Conservation (phyloP, 805 yeast genomes). For the Yamadazyma paraphyllophila region DNA sequence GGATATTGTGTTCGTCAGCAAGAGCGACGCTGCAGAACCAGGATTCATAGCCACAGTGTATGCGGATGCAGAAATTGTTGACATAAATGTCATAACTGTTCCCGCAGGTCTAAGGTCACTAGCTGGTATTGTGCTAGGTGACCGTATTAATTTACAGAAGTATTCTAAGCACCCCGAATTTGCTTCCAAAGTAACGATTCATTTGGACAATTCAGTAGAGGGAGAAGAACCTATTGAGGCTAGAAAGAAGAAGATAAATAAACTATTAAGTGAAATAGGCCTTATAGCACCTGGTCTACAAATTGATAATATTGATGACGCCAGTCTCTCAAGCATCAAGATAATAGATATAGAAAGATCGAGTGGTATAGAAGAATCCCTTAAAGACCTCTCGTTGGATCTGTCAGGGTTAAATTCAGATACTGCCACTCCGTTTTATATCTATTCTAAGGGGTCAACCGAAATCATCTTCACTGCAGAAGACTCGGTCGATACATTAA, state of each 20-base stretch:
- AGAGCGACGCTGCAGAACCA: conserved; percentile 39
- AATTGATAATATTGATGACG: conserved; percentile 4
- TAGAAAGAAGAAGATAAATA: conserved; percentile 28
- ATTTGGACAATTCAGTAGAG: background rate
- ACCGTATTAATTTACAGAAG: conserved; percentile 46
- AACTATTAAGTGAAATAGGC: conserved; percentile 53
- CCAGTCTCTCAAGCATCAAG: conserved; percentile 10
- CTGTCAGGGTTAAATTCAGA: conserved; percentile 12
- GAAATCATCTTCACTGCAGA: conserved; percentile 2
- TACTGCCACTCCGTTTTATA: conserved; percentile 37
- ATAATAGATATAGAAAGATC: conserved; percentile 28
- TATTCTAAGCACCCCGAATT: conserved; percentile 47
- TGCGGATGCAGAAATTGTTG: conserved; percentile 29
- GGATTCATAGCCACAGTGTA: conserved; percentile 47
- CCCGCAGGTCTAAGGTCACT: conserved; percentile 27
- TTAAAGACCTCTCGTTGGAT: conserved; percentile 34
- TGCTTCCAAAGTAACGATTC: conserved; percentile 14
- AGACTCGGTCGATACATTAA: conserved; percentile 13
- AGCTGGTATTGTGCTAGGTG: conserved; percentile 47
- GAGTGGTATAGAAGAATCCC: conserved; percentile 32
- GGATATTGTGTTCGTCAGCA: conserved; percentile 43
- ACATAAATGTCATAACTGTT: conserved; percentile 27
- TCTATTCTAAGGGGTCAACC: conserved; percentile 34
- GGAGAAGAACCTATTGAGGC: background rate
- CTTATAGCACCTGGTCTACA: conserved; percentile 57